These are phyloP conservation scores for Nemania bipapillata DNA, from an alignment of 2,329 filamentous ascomycete species.

Conservation along the genomic window DNA sequence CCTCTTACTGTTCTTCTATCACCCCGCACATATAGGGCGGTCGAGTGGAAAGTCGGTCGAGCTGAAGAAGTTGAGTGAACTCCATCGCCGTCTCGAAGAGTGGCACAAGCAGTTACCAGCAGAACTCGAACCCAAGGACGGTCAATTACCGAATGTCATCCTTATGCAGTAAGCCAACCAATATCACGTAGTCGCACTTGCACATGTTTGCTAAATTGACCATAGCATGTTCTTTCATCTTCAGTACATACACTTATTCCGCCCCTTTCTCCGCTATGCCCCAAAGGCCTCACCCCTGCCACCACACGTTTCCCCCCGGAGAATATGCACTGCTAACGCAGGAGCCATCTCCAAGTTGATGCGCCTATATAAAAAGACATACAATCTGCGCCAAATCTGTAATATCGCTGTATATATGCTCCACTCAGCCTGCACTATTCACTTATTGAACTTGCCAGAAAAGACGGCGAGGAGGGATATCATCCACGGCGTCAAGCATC, in stretches of 20 bases:
- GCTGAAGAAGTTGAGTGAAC: constrained; percentile 89
- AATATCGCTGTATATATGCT: constrained; percentile 97
- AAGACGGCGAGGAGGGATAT: constrained; percentile 91
- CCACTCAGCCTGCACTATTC: constrained; percentile 93
- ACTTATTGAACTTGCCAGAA: constrained; percentile 90
- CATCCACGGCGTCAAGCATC: constrained; percentile 86
- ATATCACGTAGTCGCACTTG: not conserved
- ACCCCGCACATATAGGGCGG: constrained; percentile 73
- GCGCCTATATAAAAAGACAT: constrained; percentile 90
- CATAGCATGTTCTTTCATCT: constrained; percentile 96
- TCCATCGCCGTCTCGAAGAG: constrained; percentile 87
- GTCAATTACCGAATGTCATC: constrained; percentile 83
- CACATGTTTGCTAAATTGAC: constrained; percentile 16
- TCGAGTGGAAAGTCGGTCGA: constrained; percentile 81
- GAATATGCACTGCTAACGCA: constrained; percentile 90
- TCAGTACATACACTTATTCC: constrained; percentile 93
- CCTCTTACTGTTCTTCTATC: constrained; percentile 88
- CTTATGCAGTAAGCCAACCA: constrained; percentile 78
- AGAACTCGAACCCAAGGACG: constrained; percentile 89
- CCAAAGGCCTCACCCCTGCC: constrained; percentile 84
- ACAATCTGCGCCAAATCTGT: constrained; percentile 91
- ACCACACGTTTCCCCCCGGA: constrained; percentile 85
- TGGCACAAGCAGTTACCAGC: constrained; percentile 87
- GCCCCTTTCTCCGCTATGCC: constrained; percentile 92
- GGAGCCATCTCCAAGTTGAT: constrained; percentile 92